Base-by-base conservation (phyloP, 805 yeast species). In the Yarrowia divulgata region DNA sequence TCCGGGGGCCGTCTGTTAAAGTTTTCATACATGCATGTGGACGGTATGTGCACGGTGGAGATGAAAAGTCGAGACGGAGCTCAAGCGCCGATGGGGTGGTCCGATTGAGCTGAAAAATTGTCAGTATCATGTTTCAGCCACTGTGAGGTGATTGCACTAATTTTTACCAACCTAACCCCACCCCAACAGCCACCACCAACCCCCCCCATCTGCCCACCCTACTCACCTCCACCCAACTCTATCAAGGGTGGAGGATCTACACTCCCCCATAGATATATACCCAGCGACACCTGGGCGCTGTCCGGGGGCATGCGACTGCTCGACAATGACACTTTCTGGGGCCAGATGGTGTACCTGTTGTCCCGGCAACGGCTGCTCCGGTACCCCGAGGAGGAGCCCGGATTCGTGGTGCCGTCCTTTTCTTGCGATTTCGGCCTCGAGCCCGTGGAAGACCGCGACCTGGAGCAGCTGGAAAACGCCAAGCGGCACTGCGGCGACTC, bases 271-370 rank as follows among this genome's bases (percentile, higher is more conserved):
- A 34, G 40, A 60, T 60, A 60, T 60, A 60, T 60, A 43, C 52
- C 52, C 40, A 8, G 34, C 34, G 52, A 18, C 13, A 7, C 48
- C 48, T 23, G 18, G 23, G 16, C 2, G n/a, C 8, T 49, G 49
- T 42, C 32, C 37, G 42, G 16, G 29, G 49, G 66, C 52, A 60
- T 60, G 66, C 50, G 66, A 45, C 52, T 60, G 50, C 50, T 60
- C n/a, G 66, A 60, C 66, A 60, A 60, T 67, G 69, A 67, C 45
- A 58, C 68, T 40, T 52, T 58, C 52, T 58, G 67, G 69, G 67
- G 64, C 34, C 67, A 67, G 50, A 55, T 52, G 18, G 52, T 67
- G 46, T 55, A 52, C 55, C 64, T 45, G 50, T 29, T 43, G 58
- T 58, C 69, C 35, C 42, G 42, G 42, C 32, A 14, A 23, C 42